Evolutionary conservation across 2,329 filamentous ascomycete species (phyloP), one percentile per base, ranked within the genome.

Genomic region (Aureobasidium sp.): DNA sequence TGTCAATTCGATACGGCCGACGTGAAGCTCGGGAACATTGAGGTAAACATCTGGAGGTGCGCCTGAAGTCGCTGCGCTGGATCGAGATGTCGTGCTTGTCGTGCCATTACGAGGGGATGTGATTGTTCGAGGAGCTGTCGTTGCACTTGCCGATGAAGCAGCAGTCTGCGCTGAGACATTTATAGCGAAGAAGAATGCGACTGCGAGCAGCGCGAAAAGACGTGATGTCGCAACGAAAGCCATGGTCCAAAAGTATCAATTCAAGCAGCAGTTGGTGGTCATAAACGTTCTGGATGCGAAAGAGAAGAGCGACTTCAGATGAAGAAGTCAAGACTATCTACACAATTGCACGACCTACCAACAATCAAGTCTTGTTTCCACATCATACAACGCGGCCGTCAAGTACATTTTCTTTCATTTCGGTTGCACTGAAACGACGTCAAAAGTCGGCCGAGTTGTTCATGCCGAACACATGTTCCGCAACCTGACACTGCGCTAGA

Each of bases 1-100:
- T 41, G 77, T 73, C 3, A 83, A 69, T 65, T 83, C 79, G 55
- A 84, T 83, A 45, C 72, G 71, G 34, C 76, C 76, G 16, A 84
- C 79, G 34, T 75, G 76, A 6, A 84, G 71, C 57, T 80, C 73
- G 0, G 80, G 79, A 1, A 83, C 75, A 42, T 74, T 75, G 32
- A 84, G 74, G 53, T 74, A 70, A 16, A 83, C 79, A 66, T 84
- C 80, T 8, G 79, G 79, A 16, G 56, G 49, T 27, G 55, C 40
- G 21, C 37, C 34, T 14, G 55, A 38, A 11, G 56, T 63, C 59
- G 40, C 64, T n/a, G 53, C 47, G 12, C 34, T 48, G 6, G 37
- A 29, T 16, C 32, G 41, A 35, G 52, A 48, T 6, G 21, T 40
- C 2, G 37, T 51, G 22, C 29, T 44, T 25, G 30, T 40, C 8